Evolutionary conservation across 2,329 filamentous ascomycete species (phyloP), one percentile per base, ranked within the genome.

Genomic region (Pyricularia grisea): DNA sequence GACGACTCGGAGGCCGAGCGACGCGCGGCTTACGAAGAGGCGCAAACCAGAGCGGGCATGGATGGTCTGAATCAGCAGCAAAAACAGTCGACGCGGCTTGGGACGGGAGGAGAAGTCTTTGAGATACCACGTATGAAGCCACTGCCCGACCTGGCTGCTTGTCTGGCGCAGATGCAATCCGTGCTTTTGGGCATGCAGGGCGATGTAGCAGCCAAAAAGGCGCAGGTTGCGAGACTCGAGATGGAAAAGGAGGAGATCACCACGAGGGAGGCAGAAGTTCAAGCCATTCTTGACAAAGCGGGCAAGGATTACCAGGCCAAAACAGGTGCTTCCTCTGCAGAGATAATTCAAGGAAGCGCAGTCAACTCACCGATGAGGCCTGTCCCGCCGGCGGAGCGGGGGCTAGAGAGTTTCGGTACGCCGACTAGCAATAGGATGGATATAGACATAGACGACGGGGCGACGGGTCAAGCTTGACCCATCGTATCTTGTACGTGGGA

Each of bases 31-130:
- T 98, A 97, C 79, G 94, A 97, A 78, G 87, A 89, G 12, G 90
- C 92, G 4, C 94, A 98, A 80, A 94, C 92, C 10, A 87, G 91
- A 25, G 91, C 92, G 3, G 94, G 93, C n/a, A 90, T 95, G 81
- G 94, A 94, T 74, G 91, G 89, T 0, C 75, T 91, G 27, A 84
- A 82, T 74, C 84, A 83, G 74, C 81, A 33, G 14, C 42, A 81
- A 2, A 69, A 74, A 14, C 76, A 75, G 55, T 74, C 76, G 60
- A 72, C 77, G 72, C 76, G 82, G 25, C 77, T 36, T 30, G 36
- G 42, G 2, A 31, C 65, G 3, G 58, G 31, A 11, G 42, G 67
- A 23, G 69, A 68, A 25, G 64, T 36, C 12, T 50, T 68, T 3
- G 42, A 82, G 12, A 78, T 85, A 4, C 87, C 92, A 2, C 90